Percentiles rank a stretch among this genome's conserved stretches.
Conservation (phyloP, 2,329 filamentous ascomycete species). For the Penicillium verrucosum region DNA sequence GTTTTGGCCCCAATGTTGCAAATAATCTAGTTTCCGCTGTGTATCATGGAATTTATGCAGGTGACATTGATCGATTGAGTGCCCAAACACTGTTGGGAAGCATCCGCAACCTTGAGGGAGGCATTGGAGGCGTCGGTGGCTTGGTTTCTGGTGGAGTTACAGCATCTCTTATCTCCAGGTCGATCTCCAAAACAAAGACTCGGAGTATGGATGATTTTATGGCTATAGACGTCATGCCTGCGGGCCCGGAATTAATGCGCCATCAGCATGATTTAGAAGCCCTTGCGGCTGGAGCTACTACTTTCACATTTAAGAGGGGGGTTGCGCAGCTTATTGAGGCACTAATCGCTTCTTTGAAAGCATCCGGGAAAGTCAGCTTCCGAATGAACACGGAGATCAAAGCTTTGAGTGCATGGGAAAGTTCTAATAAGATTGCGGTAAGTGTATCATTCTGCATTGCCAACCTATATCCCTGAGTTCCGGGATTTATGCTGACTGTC, state of each 20-base stretch:
- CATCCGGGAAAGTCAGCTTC: constrained; percentile 60
- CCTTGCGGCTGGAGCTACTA: constrained; percentile 29
- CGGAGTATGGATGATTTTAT: constrained; percentile 29
- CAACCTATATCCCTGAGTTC: not conserved
- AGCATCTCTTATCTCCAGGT: constrained; percentile 12
- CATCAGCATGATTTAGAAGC: constrained; percentile 6
- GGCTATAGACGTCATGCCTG: constrained; percentile 18
- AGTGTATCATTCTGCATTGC: not conserved
- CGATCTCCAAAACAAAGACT: constrained; percentile 8
- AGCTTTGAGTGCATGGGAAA: not conserved
- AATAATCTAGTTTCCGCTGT: constrained; percentile 73
- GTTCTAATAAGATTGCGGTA: not conserved
- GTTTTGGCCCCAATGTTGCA: constrained; percentile 55
- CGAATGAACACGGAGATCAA: constrained; percentile 50
- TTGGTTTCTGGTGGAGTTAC: constrained; percentile 16
- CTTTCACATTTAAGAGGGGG: constrained; percentile 52
- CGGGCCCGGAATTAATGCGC: not conserved
- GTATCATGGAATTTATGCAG: constrained; percentile 88
- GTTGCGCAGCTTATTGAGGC: constrained; percentile 59
- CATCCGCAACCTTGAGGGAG: constrained; percentile 48
- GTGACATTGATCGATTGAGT: constrained; percentile 79
- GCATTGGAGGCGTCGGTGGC: constrained; percentile 9
- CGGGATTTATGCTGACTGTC: constrained; percentile 1
- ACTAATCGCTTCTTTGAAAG: constrained; percentile 51
- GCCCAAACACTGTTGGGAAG: constrained; percentile 60